Evolutionary conservation across 2,329 filamentous ascomycete species (phyloP).

Genomic region (Samsoniella hepiali): DNA sequence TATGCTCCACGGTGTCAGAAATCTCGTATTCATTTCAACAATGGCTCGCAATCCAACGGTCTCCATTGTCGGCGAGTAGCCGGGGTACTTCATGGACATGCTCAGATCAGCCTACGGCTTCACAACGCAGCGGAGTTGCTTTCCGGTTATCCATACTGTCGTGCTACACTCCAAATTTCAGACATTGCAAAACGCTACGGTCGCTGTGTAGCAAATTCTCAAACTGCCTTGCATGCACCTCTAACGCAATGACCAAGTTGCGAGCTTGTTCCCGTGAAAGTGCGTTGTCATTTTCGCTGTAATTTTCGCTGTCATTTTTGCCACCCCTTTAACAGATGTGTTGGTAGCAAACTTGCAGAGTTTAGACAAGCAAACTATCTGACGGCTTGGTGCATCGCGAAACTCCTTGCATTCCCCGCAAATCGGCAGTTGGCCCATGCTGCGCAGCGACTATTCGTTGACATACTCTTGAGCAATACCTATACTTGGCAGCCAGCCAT

Average conservation of each 20-base stretch:
- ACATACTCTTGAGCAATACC: not conserved
- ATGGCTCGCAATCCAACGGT: not conserved
- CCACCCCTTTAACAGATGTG: not conserved
- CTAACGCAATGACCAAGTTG: not conserved
- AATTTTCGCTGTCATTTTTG: not conserved
- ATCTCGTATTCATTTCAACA: not conserved
- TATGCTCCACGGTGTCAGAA: not conserved
- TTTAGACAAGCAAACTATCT: conserved; percentile 7
- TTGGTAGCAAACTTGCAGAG: not conserved
- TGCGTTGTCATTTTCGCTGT: not conserved
- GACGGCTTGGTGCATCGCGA: not conserved
- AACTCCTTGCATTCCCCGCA: conserved; percentile 7
- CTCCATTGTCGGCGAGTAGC: not conserved
- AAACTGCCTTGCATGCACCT: not conserved
- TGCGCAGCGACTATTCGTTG: not conserved
- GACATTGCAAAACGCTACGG: not conserved
- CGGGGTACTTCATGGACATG: not conserved
- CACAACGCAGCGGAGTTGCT: not conserved
- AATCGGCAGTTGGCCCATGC: not conserved
- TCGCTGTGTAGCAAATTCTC: not conserved
- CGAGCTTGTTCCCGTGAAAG: not conserved
- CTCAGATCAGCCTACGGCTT: conserved; percentile 4
- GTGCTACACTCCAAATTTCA: not conserved
- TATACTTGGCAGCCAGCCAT: not conserved
- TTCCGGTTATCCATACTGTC: not conserved